Base-by-base conservation (phyloP, 768 basidiomycete species). In the Ramaria rubella region DNA sequence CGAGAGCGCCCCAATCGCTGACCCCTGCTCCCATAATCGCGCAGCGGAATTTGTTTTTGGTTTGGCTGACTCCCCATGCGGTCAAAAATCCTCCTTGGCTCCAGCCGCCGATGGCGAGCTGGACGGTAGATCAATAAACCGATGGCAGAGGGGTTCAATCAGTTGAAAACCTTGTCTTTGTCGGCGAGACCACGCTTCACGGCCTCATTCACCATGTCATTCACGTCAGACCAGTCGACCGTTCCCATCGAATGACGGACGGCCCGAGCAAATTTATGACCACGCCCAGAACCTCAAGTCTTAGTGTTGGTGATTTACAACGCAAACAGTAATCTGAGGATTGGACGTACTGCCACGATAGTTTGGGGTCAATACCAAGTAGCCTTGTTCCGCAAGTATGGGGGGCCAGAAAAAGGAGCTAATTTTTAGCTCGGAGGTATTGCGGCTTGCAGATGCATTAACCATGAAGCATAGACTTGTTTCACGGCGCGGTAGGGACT, bases 51-150 rank as follows among this genome's bases (percentile, higher is more conserved):
- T 53, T 40, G 27, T 57, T 48, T 45, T 60, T 60, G 14, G 57
- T 60, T 29, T 58, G 60, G n/a, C 56, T 42, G 21, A 58, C 52
- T 17, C 60, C 57, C 51, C 60, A 60, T 2, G 60, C 57, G 4
- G 60, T 52, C 36, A 60, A 31, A 52, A 58, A 60, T 2, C 60
- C 60, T 5, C 60, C 60, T 24, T 53, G 51, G 24, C 60, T 58
- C 60, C 60, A 60, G 2, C 57, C 60, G 12, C 38, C 56, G 19
- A 60, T 38, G 11, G 48, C 60, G 31, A 60, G 52, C 43, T 43
- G 23, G 11, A 50, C 29, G 6, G 17, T 6, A 24, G 14, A 7
- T 5, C 5, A n/a, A 7, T 34, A 31, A 52, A 34, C 1, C n/a
- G 27, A 52, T 17, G n/a, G 17, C 30, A 12, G 14, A 12, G 17